A percentile compares a stretch with the other conserved stretches of the same genome.
Evolutionary conservation across 2,329 filamentous ascomycete species (phyloP).

Genomic region (Mycosphaerella arachidis): DNA sequence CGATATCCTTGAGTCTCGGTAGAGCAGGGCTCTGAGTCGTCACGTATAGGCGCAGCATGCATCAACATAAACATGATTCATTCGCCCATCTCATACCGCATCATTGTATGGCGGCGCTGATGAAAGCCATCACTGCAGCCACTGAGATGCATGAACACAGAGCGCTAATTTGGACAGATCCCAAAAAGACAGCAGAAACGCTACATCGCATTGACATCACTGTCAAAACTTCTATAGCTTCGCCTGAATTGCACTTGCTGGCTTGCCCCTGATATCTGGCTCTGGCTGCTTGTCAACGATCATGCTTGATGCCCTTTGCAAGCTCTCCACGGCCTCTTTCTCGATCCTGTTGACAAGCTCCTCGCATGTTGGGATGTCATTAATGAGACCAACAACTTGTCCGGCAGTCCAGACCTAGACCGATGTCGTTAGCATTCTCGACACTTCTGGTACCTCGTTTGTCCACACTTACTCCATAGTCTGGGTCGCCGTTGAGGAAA

Average conservation of each 20-base stretch:
- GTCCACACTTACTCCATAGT: constrained; percentile 68
- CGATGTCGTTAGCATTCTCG: constrained; percentile 13
- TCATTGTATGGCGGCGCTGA: no score
- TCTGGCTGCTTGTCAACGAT: constrained; percentile 36
- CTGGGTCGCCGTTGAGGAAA: constrained; percentile 84
- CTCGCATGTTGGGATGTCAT: constrained; percentile 48
- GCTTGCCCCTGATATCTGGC: constrained; percentile 30
- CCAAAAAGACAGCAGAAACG: background rate
- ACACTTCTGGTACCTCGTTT: background rate
- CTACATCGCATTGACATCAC: background rate
- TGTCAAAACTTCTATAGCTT: constrained; percentile 17
- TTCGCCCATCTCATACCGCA: no score
- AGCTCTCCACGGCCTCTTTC: constrained; percentile 41
- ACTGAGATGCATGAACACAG: no score
- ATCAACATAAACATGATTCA: no score
- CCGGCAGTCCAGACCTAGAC: constrained; percentile 92
- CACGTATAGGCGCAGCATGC: no score
- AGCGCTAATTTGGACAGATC: no score
- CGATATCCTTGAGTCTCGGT: no score
- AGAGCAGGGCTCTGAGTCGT: no score
- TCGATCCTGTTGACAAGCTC: constrained; percentile 46
- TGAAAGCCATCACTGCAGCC: no score
- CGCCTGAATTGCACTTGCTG: constrained; percentile 21
- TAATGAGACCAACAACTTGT: constrained; percentile 70
- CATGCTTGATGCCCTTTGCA: constrained; percentile 37